phyloP scores from a whole-genome alignment of 2,329 filamentous ascomycete genomes.

The Trichoderma atrobrunneum region DNA sequence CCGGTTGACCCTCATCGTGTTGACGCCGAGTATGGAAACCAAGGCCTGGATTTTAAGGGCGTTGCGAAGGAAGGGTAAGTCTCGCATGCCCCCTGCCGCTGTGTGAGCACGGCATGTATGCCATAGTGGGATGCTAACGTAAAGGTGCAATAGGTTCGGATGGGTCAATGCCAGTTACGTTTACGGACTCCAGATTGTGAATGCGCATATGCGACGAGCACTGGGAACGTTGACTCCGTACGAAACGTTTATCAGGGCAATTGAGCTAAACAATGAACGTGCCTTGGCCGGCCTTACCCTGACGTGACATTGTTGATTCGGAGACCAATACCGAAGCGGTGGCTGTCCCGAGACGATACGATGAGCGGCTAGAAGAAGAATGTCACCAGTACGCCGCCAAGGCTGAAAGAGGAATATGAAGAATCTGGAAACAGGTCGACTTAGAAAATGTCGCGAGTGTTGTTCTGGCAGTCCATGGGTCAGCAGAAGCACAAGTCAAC shows the following conservation, averaged over 20 bases:
- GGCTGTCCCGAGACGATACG: background rate
- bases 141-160: conserved; percentile 65
- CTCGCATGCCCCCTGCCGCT: background rate
- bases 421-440: background rate
- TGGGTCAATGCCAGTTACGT: conserved; percentile 99
- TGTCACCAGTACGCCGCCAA: background rate
- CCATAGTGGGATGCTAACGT: conserved; percentile 28
- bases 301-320: background rate
- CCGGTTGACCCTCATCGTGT: conserved; percentile 89
- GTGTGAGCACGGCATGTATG: background rate
- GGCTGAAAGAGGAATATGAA: background rate
- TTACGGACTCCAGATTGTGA: conserved; percentile 84
- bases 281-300: conserved; percentile 44
- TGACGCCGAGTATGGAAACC: conserved; percentile 96
- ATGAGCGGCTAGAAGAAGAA: background rate
- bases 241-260: conserved; percentile 73
- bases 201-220: conserved; percentile 83
- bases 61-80: conserved; percentile 93
- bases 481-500: background rate
- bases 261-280: conserved; percentile 54
- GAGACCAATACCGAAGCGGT: background rate
- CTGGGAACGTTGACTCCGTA: conserved; percentile 85
- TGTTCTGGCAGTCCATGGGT: background rate
- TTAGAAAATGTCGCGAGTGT: background rate
- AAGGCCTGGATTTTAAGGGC: conserved; percentile 91